Base-by-base conservation (phyloP, 148 eudicot genomes). In the Camellia sinensis region DNA sequence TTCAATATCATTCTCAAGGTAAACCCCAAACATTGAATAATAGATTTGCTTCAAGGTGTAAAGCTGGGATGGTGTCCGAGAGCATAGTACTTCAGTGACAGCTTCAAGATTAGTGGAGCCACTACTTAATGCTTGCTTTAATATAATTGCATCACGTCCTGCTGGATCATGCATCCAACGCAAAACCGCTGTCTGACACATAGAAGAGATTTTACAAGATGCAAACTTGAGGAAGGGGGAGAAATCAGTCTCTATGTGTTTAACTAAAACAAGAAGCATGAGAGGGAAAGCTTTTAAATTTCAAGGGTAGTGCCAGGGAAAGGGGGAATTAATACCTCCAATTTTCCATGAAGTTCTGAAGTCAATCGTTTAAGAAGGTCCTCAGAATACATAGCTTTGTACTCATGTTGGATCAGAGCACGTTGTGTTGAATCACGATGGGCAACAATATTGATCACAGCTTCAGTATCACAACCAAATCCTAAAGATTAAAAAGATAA, bases 401-500 rank as follows among this genome's bases (percentile, higher is more conserved):
- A 92, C 70, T 92, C 95, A 5, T 89, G 90, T 73, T 87, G 90
- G 56, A 92, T 90, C 53, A 87, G 80, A 61, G 82, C 78, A 70
- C 97, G 94, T 61, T 91, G 97, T 19, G 93, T 81, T 76, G 92
- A 83, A 88, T 94, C 94, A 73, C 98, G 88, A 85, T 91, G 97
- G 76, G 94, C 92, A 74, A 92, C 90, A 53, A 94, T 88, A 79
- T 86, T 83, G 69, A 94, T 84, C 17, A 94, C 94, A 5, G 88
- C 78, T 74, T 87, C 67, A 50, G 90, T 88, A 81, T 94, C 97
- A 82, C 98, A 91, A 21, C 94, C 97, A 83, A 90, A 86, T 53
- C 95, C 98, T 94, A 69, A 40, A 63, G 46, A 67, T 66, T 4
- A 56, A n/a, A 61, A 53, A 59, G 10, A 22, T 0, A 43, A 8